Conservation (phyloP, 2,329 filamentous ascomycete genomes). For the Stylonectria norvegica region DNA sequence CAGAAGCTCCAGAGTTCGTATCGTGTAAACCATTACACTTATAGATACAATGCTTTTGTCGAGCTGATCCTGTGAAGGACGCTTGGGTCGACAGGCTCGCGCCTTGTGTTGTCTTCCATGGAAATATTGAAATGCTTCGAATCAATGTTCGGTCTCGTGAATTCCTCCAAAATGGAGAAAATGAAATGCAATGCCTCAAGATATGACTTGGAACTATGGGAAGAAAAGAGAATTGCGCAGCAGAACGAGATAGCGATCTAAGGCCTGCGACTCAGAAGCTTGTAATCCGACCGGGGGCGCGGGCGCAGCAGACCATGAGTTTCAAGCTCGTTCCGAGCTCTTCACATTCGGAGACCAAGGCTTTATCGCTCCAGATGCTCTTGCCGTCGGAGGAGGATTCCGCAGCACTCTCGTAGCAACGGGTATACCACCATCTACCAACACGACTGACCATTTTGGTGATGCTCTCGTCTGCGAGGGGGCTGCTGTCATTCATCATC, state of each 20-base stretch:
- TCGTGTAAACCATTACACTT: conserved; percentile 12
- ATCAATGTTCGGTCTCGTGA: too few species aligned
- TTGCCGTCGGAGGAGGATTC: conserved; percentile 38
- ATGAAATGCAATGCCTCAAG: too few species aligned
- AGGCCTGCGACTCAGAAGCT: conserved; percentile 40
- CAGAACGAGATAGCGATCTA: neutral
- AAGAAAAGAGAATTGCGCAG: conserved; percentile 7
- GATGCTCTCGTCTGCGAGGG: conserved; percentile 76
- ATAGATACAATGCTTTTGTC: too few species aligned
- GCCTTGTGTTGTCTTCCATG: conserved; percentile 25
- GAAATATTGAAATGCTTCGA: conserved; percentile 20
- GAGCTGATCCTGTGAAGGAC: conserved; percentile 9
- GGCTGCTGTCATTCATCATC: conserved; percentile 68
- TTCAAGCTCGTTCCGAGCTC: conserved; percentile 83
- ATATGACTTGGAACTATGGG: too few species aligned
- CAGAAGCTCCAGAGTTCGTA: neutral
- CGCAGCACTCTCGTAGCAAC: conserved; percentile 77
- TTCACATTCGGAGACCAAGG: conserved; percentile 79
- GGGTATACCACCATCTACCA: conserved; percentile 93
- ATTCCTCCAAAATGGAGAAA: too few species aligned
- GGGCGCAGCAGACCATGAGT: conserved; percentile 85
- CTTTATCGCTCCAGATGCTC: conserved; percentile 76
- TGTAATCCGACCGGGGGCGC: conserved; percentile 63
- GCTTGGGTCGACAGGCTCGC: conserved; percentile 20
- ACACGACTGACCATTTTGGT: conserved; percentile 90